Evolutionary conservation across 1,139 yeast species (phyloP).

Genomic region (Scheffersomyces parashehatae): DNA sequence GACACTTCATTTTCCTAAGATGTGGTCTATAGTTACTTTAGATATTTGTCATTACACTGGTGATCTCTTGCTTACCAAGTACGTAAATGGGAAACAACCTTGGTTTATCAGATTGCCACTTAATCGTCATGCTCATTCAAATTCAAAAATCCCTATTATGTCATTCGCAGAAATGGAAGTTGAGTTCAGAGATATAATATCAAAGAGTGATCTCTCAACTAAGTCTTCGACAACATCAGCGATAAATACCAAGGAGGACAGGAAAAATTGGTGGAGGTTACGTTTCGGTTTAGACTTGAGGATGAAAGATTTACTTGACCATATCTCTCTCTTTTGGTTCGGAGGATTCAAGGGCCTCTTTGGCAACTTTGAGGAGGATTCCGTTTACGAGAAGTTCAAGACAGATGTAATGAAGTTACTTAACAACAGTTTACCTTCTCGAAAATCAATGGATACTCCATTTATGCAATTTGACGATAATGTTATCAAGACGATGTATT

Average conservation of each 20-base stretch:
- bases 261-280: slow-evolving; percentile 76
- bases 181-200: slow-evolving; percentile 53
- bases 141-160: slow-evolving; percentile 30
- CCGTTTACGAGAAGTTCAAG: slow-evolving; percentile 36
- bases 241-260: slow-evolving; percentile 58
- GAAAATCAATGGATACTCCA: slow-evolving; percentile 19
- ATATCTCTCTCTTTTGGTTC: slow-evolving; percentile 69
- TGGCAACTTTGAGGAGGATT: slow-evolving; percentile 26
- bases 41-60: slow-evolving; percentile 63
- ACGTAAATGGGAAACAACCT: slow-evolving; percentile 37
- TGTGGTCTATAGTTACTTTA: slow-evolving; percentile 63
- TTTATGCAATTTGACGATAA: slow-evolving; percentile 48
- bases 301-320: slow-evolving; percentile 53
- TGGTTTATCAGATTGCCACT: slow-evolving; percentile 62
- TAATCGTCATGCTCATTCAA: slow-evolving; percentile 49
- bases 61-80: slow-evolving; percentile 55
- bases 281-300: slow-evolving; percentile 63
- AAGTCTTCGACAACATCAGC: slow-evolving; percentile 48
- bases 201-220: slow-evolving; percentile 63
- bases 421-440: slow-evolving; percentile 36
- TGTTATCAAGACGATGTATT: slow-evolving; percentile 53
- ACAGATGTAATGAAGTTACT: slow-evolving; percentile 33
- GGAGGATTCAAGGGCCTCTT: slow-evolving; percentile 79
- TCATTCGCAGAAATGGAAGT: slow-evolving; percentile 48
- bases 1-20: slow-evolving; percentile 35